Conservation (phyloP, 129 eudicot genomes). For the Pittosporum tobira region DNA sequence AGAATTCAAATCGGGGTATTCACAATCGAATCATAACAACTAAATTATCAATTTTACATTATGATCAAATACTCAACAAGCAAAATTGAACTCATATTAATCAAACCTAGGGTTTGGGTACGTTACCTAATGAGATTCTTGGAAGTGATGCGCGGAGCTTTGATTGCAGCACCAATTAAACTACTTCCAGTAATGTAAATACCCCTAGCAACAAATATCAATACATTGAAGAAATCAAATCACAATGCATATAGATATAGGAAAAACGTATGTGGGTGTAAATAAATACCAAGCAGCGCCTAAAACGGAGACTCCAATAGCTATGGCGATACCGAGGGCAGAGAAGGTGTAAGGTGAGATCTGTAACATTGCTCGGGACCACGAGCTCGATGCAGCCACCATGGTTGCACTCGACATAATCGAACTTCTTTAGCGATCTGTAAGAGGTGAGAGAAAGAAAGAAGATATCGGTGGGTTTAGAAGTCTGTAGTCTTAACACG, state of each 20-base stretch:
- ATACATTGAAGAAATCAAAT: too few relatives aligned
- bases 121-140: conserved; percentile 44
- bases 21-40: too few relatives aligned
- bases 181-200: conserved; percentile 75
- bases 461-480: too few relatives aligned
- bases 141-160: conserved; percentile 92
- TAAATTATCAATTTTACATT: too few relatives aligned
- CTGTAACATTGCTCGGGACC: conserved; percentile 71
- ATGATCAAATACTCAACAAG: not conserved
- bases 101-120: not conserved
- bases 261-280: not conserved
- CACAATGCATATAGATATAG: conserved; percentile 2
- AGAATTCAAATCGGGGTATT: too few relatives aligned
- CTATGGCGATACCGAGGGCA: conserved; percentile 89
- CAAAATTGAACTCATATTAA: not conserved
- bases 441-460: too few relatives aligned
- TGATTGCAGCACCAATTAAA: conserved; percentile 89
- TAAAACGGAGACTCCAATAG: conserved; percentile 94
- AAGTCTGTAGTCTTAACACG: too few relatives aligned
- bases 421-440: too few relatives aligned
- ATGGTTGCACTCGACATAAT: conserved; percentile 19
- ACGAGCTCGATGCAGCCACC: conserved; percentile 66
- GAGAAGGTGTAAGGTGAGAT: conserved; percentile 88
- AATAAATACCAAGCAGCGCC: conserved; percentile 88
- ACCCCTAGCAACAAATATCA: conserved; percentile 7